Evolutionary conservation across 164 flowering plant species (phyloP), one percentile per base, ranked within the genome.

Genomic region (Berberis vulgaris): DNA sequence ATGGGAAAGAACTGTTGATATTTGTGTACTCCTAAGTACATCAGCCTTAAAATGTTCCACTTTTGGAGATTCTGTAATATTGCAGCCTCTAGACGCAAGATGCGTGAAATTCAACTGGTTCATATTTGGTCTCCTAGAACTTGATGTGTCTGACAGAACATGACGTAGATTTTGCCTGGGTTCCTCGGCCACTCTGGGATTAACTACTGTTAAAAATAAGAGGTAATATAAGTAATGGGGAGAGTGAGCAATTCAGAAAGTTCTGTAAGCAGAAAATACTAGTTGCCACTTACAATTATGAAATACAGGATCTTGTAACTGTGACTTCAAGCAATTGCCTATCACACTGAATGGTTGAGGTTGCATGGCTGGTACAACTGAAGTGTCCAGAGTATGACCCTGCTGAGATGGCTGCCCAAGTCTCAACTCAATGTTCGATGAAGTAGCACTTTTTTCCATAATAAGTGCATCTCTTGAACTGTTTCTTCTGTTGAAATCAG

Each of bases 391-490:
- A 59, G 69, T 57, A 57, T 61, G 58, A 71, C 71, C 69, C 50
- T 72, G 80, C 65, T 81, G 82, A 72, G 78, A 71, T 68, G 87
- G 91, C 62, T 84, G 88, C 57, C 91, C 88, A 77, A 86, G 91
- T 67, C 76, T 84, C 77, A 86, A 69, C 72, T 86, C 91, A 67
- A 81, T 71, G 61, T 74, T 81, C 5, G 91, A 86, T 10, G 81
- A 56, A 70, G 72, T 60, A 47, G 66, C 73, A 69, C 60, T 78
- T 59, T 62, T 62, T 39, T 71, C 72, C 59, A 72, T 56, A 65
- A 60, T 43, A 45, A 59, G 67, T 45, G 44, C 68, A 46, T 78
- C 72, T 62, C 63, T 57, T 43, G 64, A 61, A 62, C 59, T 72
- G 49, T 67, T 54, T 52, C 46, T 55, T 64, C 57, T 57, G 55